Conservation (phyloP, 2,329 filamentous ascomycete genomes). For the Verticillium dahliae region DNA sequence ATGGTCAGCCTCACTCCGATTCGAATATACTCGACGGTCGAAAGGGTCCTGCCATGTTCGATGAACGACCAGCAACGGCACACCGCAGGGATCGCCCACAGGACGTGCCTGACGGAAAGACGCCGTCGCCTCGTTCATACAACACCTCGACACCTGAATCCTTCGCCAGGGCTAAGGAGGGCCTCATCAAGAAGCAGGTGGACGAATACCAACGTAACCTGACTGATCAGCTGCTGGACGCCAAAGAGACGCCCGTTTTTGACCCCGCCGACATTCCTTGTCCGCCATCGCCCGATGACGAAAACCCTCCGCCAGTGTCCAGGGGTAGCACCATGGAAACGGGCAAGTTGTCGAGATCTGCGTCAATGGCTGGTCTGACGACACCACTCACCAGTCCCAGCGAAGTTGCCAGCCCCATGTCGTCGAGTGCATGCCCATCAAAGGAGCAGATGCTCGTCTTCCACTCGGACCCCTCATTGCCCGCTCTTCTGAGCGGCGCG, state of each 20-base stretch:
- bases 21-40: conserved; percentile 33
- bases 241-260: conserved; percentile 10
- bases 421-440: conserved; percentile 27
- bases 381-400: conserved; percentile 51
- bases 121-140: conserved; percentile 25
- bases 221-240: conserved; percentile 18
- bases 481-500: conserved; percentile 55
- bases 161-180: conserved; percentile 28
- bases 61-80: conserved; percentile 41
- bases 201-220: conserved; percentile 24
- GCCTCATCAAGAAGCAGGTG: conserved; percentile 21
- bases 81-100: conserved; percentile 31
- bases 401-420: conserved; percentile 43
- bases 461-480: conserved; percentile 58
- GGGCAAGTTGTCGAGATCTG: conserved; percentile 43
- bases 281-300: conserved; percentile 39
- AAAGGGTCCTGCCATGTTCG: conserved; percentile 24
- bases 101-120: conserved; percentile 25
- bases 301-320: conserved; percentile 25
- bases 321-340: conserved; percentile 36
- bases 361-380: conserved; percentile 39
- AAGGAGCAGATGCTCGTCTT: conserved; percentile 45
- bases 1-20: conserved; percentile 37
- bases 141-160: conserved; percentile 32
- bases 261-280: conserved; percentile 27